Conservation (phyloP, 176 grass and related monocot genomes). For the Paspalum notatum region DNA sequence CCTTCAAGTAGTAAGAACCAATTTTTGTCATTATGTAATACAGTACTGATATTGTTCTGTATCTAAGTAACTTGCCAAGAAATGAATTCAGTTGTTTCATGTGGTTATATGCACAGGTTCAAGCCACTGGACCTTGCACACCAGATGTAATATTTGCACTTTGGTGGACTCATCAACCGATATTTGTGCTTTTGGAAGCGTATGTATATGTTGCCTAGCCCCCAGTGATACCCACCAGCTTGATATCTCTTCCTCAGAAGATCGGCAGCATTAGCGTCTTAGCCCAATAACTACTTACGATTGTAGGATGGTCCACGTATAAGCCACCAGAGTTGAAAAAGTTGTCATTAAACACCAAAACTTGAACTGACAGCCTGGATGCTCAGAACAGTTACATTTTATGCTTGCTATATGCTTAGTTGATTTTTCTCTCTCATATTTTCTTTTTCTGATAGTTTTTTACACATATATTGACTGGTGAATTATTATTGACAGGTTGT, state of each 20-base stretch:
- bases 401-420: background rate
- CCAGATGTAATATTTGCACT: background rate
- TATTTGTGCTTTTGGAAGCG: background rate
- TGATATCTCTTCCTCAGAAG: background rate
- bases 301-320: background rate
- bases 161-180: background rate
- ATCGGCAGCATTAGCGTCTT: no score
- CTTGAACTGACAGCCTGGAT: background rate
- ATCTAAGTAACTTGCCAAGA: background rate
- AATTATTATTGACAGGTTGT: constrained; percentile 64
- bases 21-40: background rate
- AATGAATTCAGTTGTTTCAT: background rate
- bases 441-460: constrained; percentile 13
- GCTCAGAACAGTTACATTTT: background rate
- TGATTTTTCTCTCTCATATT: constrained; percentile 7
- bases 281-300: background rate
- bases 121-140: background rate
- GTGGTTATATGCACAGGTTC: background rate
- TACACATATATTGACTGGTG: constrained; percentile 36
- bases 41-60: background rate
- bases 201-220: background rate
- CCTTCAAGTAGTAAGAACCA: background rate
- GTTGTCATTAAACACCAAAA: background rate
- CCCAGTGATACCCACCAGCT: background rate
- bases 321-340: background rate